Evolutionary conservation across 179 eudicot genomes (phyloP).

Genomic region (Monotropa hypopitys): DNA sequence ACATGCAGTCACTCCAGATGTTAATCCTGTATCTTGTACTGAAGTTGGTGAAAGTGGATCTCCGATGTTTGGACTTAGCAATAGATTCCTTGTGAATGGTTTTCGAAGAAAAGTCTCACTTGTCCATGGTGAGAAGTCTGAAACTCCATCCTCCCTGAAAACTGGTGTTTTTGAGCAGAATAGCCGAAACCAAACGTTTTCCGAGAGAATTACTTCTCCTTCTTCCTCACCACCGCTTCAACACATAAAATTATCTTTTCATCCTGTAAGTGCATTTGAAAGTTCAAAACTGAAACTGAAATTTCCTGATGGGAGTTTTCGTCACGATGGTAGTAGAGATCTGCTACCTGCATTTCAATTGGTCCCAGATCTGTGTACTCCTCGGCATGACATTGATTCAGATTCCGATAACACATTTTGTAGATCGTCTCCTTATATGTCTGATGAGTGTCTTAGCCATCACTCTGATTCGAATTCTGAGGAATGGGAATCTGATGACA

Average conservation of each 20-base stretch:
- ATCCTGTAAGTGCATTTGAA: constrained; percentile 50
- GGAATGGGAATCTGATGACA: constrained; percentile 64
- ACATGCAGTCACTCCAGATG: constrained; percentile 11
- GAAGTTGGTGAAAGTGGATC: constrained; percentile 31
- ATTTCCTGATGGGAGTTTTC: constrained; percentile 53
- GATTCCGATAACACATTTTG: constrained; percentile 90
- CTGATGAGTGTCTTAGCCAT: constrained; percentile 53
- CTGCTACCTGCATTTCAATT: constrained; percentile 79
- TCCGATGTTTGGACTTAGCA: constrained; percentile 38
- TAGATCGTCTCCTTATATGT: constrained; percentile 60
- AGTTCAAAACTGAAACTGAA: constrained; percentile 53
- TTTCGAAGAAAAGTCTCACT: constrained; percentile 33
- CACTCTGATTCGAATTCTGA: constrained; percentile 73
- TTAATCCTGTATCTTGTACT: constrained; percentile 15
- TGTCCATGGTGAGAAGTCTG: constrained; percentile 26
- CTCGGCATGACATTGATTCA: constrained; percentile 36
- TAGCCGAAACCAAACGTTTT: constrained; percentile 13
- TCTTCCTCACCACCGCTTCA: constrained; percentile 81
- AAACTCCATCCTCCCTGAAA: constrained; percentile 18
- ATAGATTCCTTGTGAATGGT: constrained; percentile 45
- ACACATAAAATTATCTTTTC: constrained; percentile 89
- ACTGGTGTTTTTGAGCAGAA: constrained; percentile 15
- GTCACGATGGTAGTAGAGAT: constrained; percentile 35
- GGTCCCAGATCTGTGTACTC: constrained; percentile 53
- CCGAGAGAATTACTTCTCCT: constrained; percentile 36